phyloP scores from a whole-genome alignment of 495 filamentous ascomycete genomes.

The Evansstolkia leycettana region DNA sequence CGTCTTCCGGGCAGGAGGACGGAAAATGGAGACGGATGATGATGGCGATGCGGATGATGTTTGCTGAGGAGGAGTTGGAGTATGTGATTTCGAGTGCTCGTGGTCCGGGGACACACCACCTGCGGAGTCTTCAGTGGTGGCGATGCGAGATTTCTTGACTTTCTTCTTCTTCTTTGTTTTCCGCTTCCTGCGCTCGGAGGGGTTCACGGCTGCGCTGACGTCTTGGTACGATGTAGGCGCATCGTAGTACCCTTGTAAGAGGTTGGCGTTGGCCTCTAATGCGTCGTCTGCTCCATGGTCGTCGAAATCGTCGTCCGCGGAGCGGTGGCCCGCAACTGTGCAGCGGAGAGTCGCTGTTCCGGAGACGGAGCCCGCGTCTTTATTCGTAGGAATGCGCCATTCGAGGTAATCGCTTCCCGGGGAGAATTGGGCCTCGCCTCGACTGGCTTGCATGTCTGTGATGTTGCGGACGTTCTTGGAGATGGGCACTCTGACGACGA shows the following conservation, averaged over 20 bases:
- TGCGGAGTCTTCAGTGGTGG: constrained; percentile 17
- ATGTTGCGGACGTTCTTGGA: constrained; percentile 74
- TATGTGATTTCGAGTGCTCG: constrained; percentile 17
- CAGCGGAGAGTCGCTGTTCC: constrained; percentile 69
- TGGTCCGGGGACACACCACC: constrained; percentile 9
- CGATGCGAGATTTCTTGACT: constrained; percentile 22
- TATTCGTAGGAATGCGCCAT: constrained; percentile 73
- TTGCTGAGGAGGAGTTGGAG: constrained; percentile 10
- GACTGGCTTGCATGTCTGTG: constrained; percentile 69
- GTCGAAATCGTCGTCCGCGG: constrained; percentile 39
- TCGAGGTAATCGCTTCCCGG: constrained; percentile 60
- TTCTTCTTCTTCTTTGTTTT: constrained; percentile 30
- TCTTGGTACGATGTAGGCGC: constrained; percentile 30
- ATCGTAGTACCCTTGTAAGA: constrained; percentile 44
- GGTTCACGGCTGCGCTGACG: constrained; percentile 6
- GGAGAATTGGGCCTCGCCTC: constrained; percentile 72
- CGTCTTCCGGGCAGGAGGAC: constrained; percentile 21
- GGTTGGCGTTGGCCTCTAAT: constrained; percentile 26
- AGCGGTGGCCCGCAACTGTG: constrained; percentile 58
- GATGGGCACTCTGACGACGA: constrained; percentile 71
- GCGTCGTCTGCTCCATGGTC: constrained; percentile 39
- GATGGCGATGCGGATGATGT: constrained; percentile 1
- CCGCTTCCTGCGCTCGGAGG: constrained; percentile 22
- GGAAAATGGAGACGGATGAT: constrained; percentile 13
- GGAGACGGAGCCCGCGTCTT: constrained; percentile 44